Percentiles rank a stretch among this genome's conserved stretches.
These are phyloP conservation scores for Sporisorium scitamineum DNA, from an alignment of 1,284 basidiomycete species.

Conservation along the genomic window DNA sequence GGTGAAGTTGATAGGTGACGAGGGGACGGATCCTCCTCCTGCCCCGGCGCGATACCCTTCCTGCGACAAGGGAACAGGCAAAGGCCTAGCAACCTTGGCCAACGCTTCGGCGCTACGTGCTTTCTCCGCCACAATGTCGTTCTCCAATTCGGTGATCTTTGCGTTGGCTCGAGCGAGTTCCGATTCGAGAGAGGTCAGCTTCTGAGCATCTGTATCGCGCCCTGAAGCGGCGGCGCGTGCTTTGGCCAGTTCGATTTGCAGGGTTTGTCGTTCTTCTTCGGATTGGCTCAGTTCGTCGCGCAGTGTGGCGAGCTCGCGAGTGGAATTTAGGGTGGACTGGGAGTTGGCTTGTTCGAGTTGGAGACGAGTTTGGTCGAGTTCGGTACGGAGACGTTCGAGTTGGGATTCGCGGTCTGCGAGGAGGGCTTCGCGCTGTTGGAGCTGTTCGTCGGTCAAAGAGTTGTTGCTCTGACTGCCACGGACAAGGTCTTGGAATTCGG, in stretches of 20 bases:
- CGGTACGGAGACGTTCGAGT: conserved; percentile 15
- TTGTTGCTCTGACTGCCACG: conserved; percentile 7
- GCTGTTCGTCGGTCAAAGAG: background rate
- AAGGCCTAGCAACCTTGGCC: conserved; percentile 14
- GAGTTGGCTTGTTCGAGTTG: conserved; percentile 11
- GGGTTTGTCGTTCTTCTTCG: conserved; percentile 25
- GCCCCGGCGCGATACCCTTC: conserved; percentile 6
- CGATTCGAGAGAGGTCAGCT: conserved; percentile 9
- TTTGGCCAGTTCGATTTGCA: conserved; percentile 35
- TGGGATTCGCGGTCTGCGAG: conserved; percentile 12
- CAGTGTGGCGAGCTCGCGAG: conserved; percentile 26
- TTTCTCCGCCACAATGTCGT: conserved; percentile 29
- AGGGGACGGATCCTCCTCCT: conserved; percentile 22
- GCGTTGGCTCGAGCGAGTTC: conserved; percentile 24
- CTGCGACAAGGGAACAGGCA: conserved; percentile 21
- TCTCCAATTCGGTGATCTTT: conserved; percentile 29
- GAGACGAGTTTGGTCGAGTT: conserved; percentile 19
- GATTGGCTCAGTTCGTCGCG: conserved; percentile 26
- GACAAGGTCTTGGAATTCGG: conserved; percentile 39
- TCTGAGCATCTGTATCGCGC: conserved; percentile 13
- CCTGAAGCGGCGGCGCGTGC: conserved; percentile 17
- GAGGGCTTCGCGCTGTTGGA: conserved; percentile 19
- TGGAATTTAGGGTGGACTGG: background rate
- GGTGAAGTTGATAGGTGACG: conserved; percentile 29
- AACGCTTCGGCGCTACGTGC: conserved; percentile 14